Conservation (phyloP, 2,329 filamentous ascomycete species). For the Westerdykella sp. region DNA sequence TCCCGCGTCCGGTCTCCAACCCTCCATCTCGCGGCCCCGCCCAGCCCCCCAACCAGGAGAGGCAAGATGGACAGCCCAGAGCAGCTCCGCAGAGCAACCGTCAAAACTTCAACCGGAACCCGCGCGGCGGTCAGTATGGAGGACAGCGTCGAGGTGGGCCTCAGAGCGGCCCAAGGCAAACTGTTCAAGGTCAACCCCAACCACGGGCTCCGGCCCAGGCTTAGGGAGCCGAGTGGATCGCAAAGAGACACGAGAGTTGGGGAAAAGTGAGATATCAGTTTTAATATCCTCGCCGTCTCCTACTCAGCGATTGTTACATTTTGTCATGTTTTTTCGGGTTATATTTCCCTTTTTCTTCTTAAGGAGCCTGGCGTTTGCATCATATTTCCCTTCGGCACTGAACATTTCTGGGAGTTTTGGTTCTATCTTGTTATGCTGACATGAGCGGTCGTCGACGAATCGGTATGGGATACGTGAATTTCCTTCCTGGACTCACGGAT, state of each 20-base stretch:
- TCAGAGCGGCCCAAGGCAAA: conserved; percentile 7
- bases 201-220: conserved; percentile 19
- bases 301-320: conserved; percentile 27
- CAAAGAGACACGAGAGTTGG: conserved; percentile 1
- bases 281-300: background rate
- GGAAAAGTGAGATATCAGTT: too few species aligned
- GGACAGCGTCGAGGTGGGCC: conserved; percentile 24
- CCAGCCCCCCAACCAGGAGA: conserved; percentile 22
- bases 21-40: conserved; percentile 25
- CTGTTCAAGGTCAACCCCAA: conserved; percentile 6
- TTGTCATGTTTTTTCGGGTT: background rate
- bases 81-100: conserved; percentile 17
- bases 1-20: conserved; percentile 72
- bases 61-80: conserved; percentile 20
- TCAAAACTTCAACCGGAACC: conserved; percentile 23
- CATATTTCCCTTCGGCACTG: conserved; percentile 14
- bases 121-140: conserved; percentile 30
- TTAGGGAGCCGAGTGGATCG: conserved; percentile 14
- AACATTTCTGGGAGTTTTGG: conserved; percentile 24
- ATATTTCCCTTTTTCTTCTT: background rate
- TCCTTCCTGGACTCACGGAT: conserved; percentile 26
- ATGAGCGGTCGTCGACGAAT: conserved; percentile 27
- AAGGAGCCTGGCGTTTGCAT: conserved; percentile 16
- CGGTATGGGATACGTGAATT: conserved; percentile 31
- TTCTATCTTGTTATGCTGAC: conserved; percentile 22